Base-by-base conservation (phyloP, 2,329 filamentous ascomycete species). In the Trichophyton simii region DNA sequence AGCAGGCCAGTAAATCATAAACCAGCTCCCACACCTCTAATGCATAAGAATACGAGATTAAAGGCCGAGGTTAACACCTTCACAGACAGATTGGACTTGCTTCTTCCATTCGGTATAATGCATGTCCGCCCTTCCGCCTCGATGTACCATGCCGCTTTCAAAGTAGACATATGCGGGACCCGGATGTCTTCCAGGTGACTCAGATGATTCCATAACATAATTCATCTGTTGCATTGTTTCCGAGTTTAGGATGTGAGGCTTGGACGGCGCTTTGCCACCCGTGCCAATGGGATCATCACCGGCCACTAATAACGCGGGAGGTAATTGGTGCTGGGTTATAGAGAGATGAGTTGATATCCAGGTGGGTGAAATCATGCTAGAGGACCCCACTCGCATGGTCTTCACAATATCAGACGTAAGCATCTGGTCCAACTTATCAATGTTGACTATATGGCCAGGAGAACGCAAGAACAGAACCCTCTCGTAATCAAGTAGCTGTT, bases 401-500 rank as follows among this genome's bases (percentile, higher is more conserved):
- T 22, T 28, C 15, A 20, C 25, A 20, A 22, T 52, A n/a, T 59
- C 31, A 15, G 69, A 70, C 15, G 72, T 66, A n/a, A 78, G 66
- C 46, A 76, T 65, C 2, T 68, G 61, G 60, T 78, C 75, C 15
- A 78, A 63, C 28, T 70, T 72, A 5, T 67, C 66, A 0, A 68
- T 71, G 55, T 78, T 71, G 31, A 76, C 65, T 0, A 75, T 63
- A 48, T 78, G 61, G 0, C 76, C 76, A 0, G 76, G 76, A 0
- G 73, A 72, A 42, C 72, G 73, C 3, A 78, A 65, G 64, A 76
- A 78, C 1, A 78, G 64, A 0, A 77, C 72, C 44, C 75, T 72
- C 57, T 77, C 74, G 63, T 78, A 78, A 41, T 72, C 71, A 69
- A 72, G 70, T 62, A 77, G 73, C 57, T 75, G 74, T 69, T 22